These are phyloP conservation scores for Furcasterigmium furcatum DNA, from an alignment of 2,329 filamentous ascomycete genomes.

Conservation along the genomic window DNA sequence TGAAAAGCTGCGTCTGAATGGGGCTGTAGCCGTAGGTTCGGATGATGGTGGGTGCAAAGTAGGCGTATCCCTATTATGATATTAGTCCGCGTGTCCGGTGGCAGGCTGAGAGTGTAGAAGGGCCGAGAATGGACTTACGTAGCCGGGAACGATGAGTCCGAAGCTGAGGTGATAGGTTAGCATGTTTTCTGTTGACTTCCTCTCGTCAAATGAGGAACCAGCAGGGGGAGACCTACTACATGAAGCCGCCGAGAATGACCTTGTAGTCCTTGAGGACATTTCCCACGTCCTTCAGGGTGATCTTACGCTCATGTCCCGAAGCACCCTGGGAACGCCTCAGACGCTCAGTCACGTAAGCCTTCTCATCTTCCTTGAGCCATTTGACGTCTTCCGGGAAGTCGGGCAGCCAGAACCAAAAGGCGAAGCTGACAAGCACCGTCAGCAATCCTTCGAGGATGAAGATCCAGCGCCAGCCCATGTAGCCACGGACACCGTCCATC, in stretches of 20 bases:
- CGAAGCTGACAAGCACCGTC: conserved; percentile 57
- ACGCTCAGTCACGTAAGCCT: conserved; percentile 61
- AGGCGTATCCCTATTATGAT: conserved; percentile 69
- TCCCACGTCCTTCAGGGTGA: conserved; percentile 56
- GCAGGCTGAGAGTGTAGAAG: too few species aligned
- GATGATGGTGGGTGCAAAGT: conserved; percentile 73
- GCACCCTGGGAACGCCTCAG: conserved; percentile 67
- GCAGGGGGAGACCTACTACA: conserved; percentile 47
- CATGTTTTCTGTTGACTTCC: too few species aligned
- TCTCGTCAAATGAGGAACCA: too few species aligned
- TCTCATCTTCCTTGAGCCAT: conserved; percentile 71
- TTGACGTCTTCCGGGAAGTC: conserved; percentile 72
- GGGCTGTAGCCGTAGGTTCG: conserved; percentile 59
- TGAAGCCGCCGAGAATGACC: conserved; percentile 70
- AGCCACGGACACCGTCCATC: conserved; percentile 69
- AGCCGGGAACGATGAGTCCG: conserved; percentile 73
- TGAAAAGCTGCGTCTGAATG: conserved; percentile 56
- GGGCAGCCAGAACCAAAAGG: conserved; percentile 68
- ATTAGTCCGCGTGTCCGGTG: too few species aligned
- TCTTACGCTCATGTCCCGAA: conserved; percentile 59
- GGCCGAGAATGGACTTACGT: too few species aligned
- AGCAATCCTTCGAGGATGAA: conserved; percentile 74
- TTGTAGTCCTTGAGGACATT: conserved; percentile 71
- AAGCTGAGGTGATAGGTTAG: conserved; percentile 34
- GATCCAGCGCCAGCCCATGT: conserved; percentile 76